A percentile compares a stretch with the other conserved stretches of the same genome.
These are phyloP conservation scores for Fusarium goolgardi DNA, from an alignment of 2,329 filamentous ascomycete species.

Conservation along the genomic window DNA sequence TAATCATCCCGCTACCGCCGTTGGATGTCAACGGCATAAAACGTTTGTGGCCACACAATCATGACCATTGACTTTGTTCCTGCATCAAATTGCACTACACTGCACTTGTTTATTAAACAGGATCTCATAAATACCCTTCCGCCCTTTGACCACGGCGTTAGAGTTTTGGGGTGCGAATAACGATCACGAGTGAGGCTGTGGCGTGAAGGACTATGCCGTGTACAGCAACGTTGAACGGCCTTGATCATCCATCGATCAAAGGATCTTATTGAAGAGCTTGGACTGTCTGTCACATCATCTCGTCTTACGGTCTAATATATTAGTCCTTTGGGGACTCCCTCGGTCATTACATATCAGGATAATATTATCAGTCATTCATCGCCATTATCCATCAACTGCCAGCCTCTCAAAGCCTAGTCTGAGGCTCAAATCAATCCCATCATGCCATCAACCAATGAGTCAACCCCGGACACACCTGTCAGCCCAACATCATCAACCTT, in stretches of 20 bases:
- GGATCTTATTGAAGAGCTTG: neutral
- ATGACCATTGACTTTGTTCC: slow-evolving; percentile 19
- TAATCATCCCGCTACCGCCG: slow-evolving; percentile 18
- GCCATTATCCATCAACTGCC: neutral
- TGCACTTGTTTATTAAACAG: slow-evolving; percentile 1
- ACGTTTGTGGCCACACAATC: slow-evolving; percentile 14
- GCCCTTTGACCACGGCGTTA: neutral
- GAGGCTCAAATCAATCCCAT: neutral
- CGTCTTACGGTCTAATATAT: neutral
- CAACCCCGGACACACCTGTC: slow-evolving; percentile 15
- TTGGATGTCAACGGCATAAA: slow-evolving; percentile 17
- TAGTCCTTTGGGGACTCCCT: neutral
- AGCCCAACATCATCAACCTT: slow-evolving; percentile 25
- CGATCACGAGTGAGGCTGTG: slow-evolving; percentile 3
- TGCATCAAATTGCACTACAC: slow-evolving; percentile 17
- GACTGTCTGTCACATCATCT: neutral
- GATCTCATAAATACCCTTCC: neutral
- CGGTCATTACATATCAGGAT: neutral
- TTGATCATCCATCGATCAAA: slow-evolving; percentile 17
- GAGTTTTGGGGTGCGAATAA: neutral
- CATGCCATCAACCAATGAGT: slow-evolving; percentile 25
- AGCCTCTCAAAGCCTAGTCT: neutral
- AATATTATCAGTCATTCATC: neutral
- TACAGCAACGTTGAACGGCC: slow-evolving; percentile 12
- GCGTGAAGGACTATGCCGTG: slow-evolving; percentile 26